Evolutionary conservation across 257 asterid species (phyloP).

Genomic region (Nicotiana sylvestris): DNA sequence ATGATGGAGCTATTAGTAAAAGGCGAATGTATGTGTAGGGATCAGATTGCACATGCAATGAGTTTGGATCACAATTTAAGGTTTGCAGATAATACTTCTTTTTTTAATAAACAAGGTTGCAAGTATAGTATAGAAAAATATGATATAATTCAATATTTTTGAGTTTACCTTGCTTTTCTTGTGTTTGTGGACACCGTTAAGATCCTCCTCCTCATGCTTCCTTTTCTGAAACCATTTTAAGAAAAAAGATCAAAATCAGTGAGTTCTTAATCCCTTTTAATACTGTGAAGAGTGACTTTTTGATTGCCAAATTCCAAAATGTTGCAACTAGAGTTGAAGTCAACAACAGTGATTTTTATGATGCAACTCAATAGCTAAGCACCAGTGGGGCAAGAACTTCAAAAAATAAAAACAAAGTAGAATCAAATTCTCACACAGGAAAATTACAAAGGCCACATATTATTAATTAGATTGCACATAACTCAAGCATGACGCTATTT

Average conservation of each 20-base stretch:
- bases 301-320: background rate
- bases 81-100: background rate
- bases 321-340: background rate
- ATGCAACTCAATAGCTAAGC: background rate
- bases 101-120: background rate
- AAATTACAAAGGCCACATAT: background rate
- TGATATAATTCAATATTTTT: background rate
- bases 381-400: background rate
- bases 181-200: slow-evolving; percentile 48
- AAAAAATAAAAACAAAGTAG: background rate
- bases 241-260: background rate
- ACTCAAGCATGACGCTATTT: background rate
- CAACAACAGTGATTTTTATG: background rate
- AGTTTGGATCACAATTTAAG: background rate
- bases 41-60: background rate
- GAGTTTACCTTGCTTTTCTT: slow-evolving; percentile 65
- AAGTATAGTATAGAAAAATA: background rate
- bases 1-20: slow-evolving; percentile 19
- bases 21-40: background rate
- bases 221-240: slow-evolving; percentile 43
- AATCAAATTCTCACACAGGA: background rate
- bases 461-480: background rate
- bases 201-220: slow-evolving; percentile 64
- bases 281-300: background rate
- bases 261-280: background rate